Evolutionary conservation across 331 rosid genomes (phyloP), one percentile per base, ranked within the genome.

Genomic region (Rosa hybrid): DNA sequence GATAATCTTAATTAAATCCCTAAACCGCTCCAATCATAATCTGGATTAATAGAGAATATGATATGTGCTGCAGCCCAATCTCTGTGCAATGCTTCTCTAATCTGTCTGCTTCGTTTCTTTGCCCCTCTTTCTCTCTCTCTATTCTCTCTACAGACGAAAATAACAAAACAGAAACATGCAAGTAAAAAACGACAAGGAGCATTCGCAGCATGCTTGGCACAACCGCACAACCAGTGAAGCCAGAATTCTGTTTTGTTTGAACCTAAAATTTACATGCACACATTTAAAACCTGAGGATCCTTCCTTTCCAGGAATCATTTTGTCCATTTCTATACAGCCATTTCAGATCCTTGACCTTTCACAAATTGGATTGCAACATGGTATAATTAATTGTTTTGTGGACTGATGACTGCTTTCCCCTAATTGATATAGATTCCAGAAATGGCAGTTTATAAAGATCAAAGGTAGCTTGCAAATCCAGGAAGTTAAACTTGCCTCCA

Each of bases 171-270:
- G 30, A 42, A 1, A 23, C 42, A 42, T 39, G 41, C 16, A 59
- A 17, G 23, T 4, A 21, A 75, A 75, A 59, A 59, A 23, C 56
- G 70, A 75, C 70, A 44, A 75, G 70, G 25, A 41, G 21, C 25
- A 13, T 25, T 21, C 69, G 23, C 78, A 42, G 69, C 78, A 21
- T 0, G 9, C 39, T 57, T 75, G 46, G 54, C 69, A 57, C 42
- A 75, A 75, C 41, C 54, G 54, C 69, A 57, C 42, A 75, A 75
- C 41, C 54, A 75, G 57, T 73, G 64, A 23, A 57, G n/a, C 70
- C 70, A 27, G 39, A 30, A 14, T 30, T 30, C 70, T 64, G 70
- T 64, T 64, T 64, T 30, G 10, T 21, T 54, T 38, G 68, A 60
- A 72, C 46, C 48, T 2, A 16, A 11, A 25, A 62, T 25, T 62